Base-by-base conservation (phyloP, 2,329 filamentous ascomycete species). In the Onygenales sp. region DNA sequence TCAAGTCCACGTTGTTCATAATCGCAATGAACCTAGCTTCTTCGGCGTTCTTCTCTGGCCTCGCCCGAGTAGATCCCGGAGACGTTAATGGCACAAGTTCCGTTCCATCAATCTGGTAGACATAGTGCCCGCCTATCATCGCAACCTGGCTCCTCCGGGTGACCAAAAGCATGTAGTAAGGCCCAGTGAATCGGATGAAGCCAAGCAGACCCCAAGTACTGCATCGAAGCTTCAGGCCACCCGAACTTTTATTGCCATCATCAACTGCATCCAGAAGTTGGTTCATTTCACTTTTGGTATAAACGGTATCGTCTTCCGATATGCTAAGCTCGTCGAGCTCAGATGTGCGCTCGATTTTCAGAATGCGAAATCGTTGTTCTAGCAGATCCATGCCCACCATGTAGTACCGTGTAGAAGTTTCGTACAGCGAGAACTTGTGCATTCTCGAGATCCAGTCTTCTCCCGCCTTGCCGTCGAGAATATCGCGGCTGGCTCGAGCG, bases 381-480 rank as follows among this genome's bases (percentile, higher is more conserved):
- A 89, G 85, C 53, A 95, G 83, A 66, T 98, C 93, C 50, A 88
- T 87, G 11, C 93, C 93, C 14, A 97, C 89, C 59, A 98, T 86
- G 69, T 96, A 98, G 70, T 93, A 98, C 51, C 89, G 82, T 53
- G 85, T 89, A 10, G 89, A 87, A 2, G 93, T 98, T 74, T 98
- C 93, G 70, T 98, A 97, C 21, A 98, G 75, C n/a, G 88, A 93
- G 70, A 95, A 97, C 64, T 93, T 94, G 75, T 96, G 90, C 89
- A 98, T 95, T 53, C 75, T 76, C 54, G 72, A 75, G 44, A 78
- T 70, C 2, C 75, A 74, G 52, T 78, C 51, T n/a, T 65, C 60
- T 27, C 63, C 60, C 11, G 69, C 66, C 9, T 64, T 66, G 48
- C 65, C 65, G 10, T 64, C 60, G 31, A 58, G 44, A 14, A 70